Conservation (phyloP, 371 early-diverging fungal species). For the Homolaphlyctis polyrhiza region DNA sequence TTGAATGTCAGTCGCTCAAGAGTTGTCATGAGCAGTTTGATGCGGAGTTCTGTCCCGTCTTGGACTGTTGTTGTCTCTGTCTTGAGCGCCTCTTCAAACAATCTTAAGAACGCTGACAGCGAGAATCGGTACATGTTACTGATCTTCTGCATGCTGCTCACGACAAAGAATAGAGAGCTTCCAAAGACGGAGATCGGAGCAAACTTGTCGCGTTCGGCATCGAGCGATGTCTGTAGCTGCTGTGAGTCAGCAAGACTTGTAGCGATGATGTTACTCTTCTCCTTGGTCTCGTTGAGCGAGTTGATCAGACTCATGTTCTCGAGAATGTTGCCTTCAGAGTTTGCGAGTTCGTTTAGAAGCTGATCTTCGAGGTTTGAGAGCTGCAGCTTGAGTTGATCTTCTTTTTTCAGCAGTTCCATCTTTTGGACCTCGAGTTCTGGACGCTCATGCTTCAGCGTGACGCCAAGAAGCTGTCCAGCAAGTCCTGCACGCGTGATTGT, state of each 20-base stretch:
- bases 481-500: constrained; percentile 45
- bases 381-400: constrained; percentile 58
- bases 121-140: constrained; percentile 52
- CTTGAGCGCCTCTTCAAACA: constrained; percentile 36
- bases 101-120: constrained; percentile 31
- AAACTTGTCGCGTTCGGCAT: constrained; percentile 45
- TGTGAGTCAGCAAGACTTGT: constrained; percentile 37
- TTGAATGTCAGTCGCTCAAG: constrained; percentile 32
- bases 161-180: constrained; percentile 39
- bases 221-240: constrained; percentile 34
- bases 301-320: constrained; percentile 48
- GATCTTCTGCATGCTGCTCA: constrained; percentile 33
- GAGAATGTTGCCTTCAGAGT: constrained; percentile 47
- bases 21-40: constrained; percentile 29
- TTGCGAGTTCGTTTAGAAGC: constrained; percentile 47
- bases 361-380: constrained; percentile 56
- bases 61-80: constrained; percentile 25
- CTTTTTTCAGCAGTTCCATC: constrained; percentile 39
- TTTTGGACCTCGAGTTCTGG: constrained; percentile 47
- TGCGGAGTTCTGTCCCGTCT: constrained; percentile 36
- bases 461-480: constrained; percentile 42
- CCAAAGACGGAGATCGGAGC: constrained; percentile 34
- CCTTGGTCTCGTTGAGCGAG: constrained; percentile 54
- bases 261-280: constrained; percentile 41
- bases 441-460: constrained; percentile 46